These are phyloP conservation scores for Akanthomyces dipterigenus DNA, from an alignment of 2,329 filamentous ascomycete species.

Conservation along the genomic window DNA sequence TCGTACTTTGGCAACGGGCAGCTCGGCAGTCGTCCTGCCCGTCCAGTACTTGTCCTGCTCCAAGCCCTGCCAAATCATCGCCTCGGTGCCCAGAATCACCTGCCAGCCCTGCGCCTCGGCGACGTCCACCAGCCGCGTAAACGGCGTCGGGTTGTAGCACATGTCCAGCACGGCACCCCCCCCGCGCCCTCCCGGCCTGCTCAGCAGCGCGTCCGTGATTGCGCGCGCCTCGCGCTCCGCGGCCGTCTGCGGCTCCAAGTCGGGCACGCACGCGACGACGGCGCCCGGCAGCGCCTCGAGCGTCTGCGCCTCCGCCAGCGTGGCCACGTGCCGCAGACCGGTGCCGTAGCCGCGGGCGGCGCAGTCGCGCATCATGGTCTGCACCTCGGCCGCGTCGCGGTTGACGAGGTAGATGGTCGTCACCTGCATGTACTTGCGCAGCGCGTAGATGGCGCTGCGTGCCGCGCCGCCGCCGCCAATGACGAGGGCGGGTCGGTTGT, in stretches of 20 bases:
- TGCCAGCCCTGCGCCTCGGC: slow-evolving; percentile 60
- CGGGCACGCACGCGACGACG: slow-evolving; percentile 68
- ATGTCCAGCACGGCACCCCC: slow-evolving; percentile 72
- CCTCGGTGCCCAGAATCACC: slow-evolving; percentile 69
- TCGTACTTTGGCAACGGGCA: slow-evolving; percentile 56
- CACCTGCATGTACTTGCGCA: slow-evolving; percentile 62
- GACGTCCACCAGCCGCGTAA: slow-evolving; percentile 58
- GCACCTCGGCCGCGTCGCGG: slow-evolving; percentile 61
- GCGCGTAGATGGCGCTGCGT: slow-evolving; percentile 69
- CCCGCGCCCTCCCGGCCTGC: slow-evolving; percentile 31
- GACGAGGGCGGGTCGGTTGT: slow-evolving; percentile 60
- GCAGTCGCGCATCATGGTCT: slow-evolving; percentile 60
- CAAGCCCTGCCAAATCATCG: slow-evolving; percentile 69
- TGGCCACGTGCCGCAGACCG: slow-evolving; percentile 53
- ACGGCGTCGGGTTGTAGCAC: slow-evolving; percentile 72
- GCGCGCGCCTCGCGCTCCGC: slow-evolving; percentile 55
- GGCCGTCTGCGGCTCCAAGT: slow-evolving; percentile 61
- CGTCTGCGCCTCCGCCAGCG: slow-evolving; percentile 49
- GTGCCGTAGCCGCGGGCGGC: slow-evolving; percentile 50
- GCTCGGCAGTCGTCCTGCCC: slow-evolving; percentile 47
- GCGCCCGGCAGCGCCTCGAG: slow-evolving; percentile 58
- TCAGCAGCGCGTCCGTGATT: slow-evolving; percentile 44
- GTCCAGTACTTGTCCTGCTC: slow-evolving; percentile 65
- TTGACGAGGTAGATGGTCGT: slow-evolving; percentile 71
- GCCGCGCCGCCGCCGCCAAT: slow-evolving; percentile 74